Evolutionary conservation across 306 rosid species (phyloP).

Genomic region (Malus asiatica): DNA sequence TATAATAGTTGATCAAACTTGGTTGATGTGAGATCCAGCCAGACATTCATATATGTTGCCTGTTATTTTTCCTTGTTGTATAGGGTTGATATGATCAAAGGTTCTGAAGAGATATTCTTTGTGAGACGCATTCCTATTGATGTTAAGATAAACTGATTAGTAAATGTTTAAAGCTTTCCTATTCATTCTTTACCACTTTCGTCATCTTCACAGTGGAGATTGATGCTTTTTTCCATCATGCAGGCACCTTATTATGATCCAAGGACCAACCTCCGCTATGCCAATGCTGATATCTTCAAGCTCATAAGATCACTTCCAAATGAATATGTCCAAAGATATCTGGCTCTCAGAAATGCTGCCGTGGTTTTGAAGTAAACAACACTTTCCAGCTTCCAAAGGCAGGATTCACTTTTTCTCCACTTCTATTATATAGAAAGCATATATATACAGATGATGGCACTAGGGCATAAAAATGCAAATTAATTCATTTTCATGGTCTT

Average conservation of each 20-base stretch:
- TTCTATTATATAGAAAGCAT: neutral
- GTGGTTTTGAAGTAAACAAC: slow-evolving; percentile 59
- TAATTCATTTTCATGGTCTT: too few relatives aligned
- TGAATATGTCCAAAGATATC: slow-evolving; percentile 79
- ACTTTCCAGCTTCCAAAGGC: neutral
- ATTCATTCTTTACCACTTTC: neutral
- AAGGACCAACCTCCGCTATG: slow-evolving; percentile 77
- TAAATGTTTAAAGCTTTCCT: neutral
- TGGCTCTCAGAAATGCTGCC: slow-evolving; percentile 76
- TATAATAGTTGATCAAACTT: too few relatives aligned
- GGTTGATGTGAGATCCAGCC: too few relatives aligned
- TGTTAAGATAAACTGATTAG: neutral
- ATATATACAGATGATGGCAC: too few relatives aligned
- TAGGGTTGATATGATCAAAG: neutral
- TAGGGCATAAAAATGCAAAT: too few relatives aligned
- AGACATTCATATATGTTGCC: neutral
- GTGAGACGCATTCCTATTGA: neutral
- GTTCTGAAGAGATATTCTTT: neutral
- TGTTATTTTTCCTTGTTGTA: neutral
- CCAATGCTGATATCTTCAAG: slow-evolving; percentile 80
- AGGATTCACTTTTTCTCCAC: neutral
- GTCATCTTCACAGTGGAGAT: neutral
- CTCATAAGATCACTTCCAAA: slow-evolving; percentile 69
- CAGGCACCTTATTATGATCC: slow-evolving; percentile 96
- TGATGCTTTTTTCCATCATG: slow-evolving; percentile 9